Evolutionary conservation across 2,329 filamentous ascomycete genomes (phyloP).

Genomic region (Aspergillus texensis): DNA sequence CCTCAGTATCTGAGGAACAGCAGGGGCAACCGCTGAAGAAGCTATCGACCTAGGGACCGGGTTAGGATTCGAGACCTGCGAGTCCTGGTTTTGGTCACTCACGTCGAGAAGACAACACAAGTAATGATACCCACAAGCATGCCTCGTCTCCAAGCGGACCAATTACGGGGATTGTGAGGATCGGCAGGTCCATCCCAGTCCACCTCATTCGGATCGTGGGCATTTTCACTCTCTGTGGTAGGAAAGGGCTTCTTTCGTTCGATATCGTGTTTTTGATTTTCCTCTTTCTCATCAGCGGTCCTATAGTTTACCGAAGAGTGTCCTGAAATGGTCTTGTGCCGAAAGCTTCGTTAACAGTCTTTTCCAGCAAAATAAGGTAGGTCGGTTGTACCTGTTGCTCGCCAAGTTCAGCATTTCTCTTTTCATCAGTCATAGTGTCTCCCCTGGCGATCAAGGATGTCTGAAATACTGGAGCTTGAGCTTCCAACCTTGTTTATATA

Average conservation of each 20-base stretch:
- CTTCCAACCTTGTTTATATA: not conserved
- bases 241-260: not conserved
- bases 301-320: not conserved
- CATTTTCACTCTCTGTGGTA: not conserved
- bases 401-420: not conserved
- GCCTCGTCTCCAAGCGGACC: conserved; percentile 7
- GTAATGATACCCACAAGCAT: conserved; percentile 14
- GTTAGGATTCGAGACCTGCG: too few relatives aligned
- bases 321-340: not conserved
- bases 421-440: not conserved
- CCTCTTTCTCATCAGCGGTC: not conserved
- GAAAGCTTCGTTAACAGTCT: not conserved
- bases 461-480: not conserved
- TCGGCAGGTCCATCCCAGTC: conserved; percentile 6
- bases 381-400: not conserved
- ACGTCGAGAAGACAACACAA: too few relatives aligned
- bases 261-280: not conserved
- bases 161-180: conserved; percentile 16
- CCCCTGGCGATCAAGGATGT: not conserved
- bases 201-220: not conserved
- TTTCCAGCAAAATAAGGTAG: not conserved
- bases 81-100: too few relatives aligned
- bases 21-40: too few relatives aligned
- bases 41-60: too few relatives aligned
- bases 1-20: not conserved